phyloP scores from a whole-genome alignment of 2,329 filamentous ascomycete species.

The Juglanconis sp. region DNA sequence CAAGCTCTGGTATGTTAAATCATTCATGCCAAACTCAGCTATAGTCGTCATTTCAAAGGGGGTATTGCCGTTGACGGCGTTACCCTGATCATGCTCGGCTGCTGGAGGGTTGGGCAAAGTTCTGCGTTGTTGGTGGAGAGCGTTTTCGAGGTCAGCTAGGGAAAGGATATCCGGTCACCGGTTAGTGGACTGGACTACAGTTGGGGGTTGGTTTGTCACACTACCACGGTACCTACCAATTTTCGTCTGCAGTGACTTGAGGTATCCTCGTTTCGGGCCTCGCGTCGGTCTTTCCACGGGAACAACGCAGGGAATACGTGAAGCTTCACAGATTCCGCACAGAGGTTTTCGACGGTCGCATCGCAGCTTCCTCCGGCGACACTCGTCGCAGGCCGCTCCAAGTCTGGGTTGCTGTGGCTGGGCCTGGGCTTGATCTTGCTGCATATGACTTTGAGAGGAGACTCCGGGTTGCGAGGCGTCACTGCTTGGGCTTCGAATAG shows the following conservation, averaged over 20 bases:
- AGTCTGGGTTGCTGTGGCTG: not conserved
- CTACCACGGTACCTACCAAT: not conserved
- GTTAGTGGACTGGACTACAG: no score
- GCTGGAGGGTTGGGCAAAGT: not conserved
- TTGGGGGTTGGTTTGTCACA: not conserved
- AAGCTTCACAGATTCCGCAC: constrained; percentile 1
- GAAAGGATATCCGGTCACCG: not conserved
- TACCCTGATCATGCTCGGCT: not conserved
- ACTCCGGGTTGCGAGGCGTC: no score
- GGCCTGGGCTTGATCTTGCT: no score
- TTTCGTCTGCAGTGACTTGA: not conserved
- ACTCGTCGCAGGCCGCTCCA: constrained; percentile 5
- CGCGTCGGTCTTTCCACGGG: not conserved
- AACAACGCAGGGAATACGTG: not conserved
- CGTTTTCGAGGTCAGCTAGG: not conserved
- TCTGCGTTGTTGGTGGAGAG: not conserved
- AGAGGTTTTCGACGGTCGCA: constrained; percentile 6
- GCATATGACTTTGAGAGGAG: no score
- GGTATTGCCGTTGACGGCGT: not conserved
- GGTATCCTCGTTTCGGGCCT: constrained; percentile 4
- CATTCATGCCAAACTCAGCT: not conserved
- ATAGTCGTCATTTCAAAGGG: not conserved
- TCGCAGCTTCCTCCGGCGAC: constrained; percentile 8
- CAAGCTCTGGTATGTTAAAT: not conserved
- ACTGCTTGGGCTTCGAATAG: no score